These are phyloP conservation scores for Zangia roseola DNA, from an alignment of 768 basidiomycete genomes.

Conservation along the genomic window DNA sequence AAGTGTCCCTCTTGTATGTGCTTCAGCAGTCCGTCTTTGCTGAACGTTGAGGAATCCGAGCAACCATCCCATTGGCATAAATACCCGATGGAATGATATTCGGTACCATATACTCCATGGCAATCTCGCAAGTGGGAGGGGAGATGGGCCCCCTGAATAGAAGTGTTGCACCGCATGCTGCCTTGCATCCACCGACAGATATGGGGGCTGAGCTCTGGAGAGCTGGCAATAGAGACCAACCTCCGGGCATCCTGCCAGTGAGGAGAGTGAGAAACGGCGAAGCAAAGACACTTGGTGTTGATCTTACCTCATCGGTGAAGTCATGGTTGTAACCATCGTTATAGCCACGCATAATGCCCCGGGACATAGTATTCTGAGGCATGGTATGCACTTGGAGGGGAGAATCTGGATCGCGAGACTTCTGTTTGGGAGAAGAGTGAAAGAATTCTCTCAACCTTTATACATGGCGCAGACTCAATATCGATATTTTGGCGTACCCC, in stretches of 20 bases:
- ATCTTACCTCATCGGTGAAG: conserved; percentile 29
- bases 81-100: conserved; percentile 9
- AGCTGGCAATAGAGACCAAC: conserved; percentile 27
- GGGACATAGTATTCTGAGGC: conserved; percentile 24
- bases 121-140: conserved; percentile 16
- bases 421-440: neutral
- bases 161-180: conserved; percentile 9
- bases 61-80: conserved; percentile 27
- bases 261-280: conserved; percentile 8
- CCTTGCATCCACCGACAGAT: conserved; percentile 23
- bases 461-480: conserved; percentile 3
- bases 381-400: conserved; percentile 9
- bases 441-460: conserved; percentile 13
- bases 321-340: conserved; percentile 28
- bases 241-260: conserved; percentile 27
- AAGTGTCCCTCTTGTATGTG: conserved; percentile 29
- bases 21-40: conserved; percentile 20
- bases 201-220: conserved; percentile 26
- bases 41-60: conserved; percentile 15
- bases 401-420: neutral
- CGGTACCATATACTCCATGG: conserved; percentile 18
- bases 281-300: neutral
- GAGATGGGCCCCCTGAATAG: conserved; percentile 19
- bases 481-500: neutral
- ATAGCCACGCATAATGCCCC: conserved; percentile 7